Evolutionary conservation across 2,329 filamentous ascomycete genomes (phyloP), one percentile per base, ranked within the genome.

Genomic region (Cytospora mali): DNA sequence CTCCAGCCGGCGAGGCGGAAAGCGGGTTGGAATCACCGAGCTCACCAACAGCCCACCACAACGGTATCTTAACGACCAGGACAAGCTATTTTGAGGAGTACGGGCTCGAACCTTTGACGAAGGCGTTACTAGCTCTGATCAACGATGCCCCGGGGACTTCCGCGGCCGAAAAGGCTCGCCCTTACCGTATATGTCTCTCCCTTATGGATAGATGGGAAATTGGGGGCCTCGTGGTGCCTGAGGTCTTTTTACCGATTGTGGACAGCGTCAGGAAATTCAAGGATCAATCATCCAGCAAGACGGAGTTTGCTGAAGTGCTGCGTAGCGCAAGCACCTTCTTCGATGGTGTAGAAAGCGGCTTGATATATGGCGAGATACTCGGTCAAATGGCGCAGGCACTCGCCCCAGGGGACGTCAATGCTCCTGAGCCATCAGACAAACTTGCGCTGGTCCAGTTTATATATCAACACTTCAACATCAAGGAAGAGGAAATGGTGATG

Each of bases 201-300:
- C 80, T 99, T 58, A 98, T 99, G 95, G 95, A 99, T 76, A 88
- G 93, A 63, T 98, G 93, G 93, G 95, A 99, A 74, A 94, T 99
- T 67, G 95, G 95, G 31, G 92, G 92, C 1, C 81, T 94, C 21
- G 88, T 99, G 53, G 89, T 98, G 1, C 91, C 93, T 0, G 88
- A 92, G 65, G 85, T 98, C 16, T 98, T 99, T 71, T 80, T 97
- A 16, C 91, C 93, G 4, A 88, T 94, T 28, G 85, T 99, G 69
- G 84, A 88, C 71, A 96, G 89, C 69, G 88, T 96, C 42, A 87
- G 89, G 67, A 79, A 81, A 52, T 98, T 93, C 76, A 88, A 93
- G 74, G 77, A 80, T 28, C 80, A 79, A 57, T 86, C 89, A 13
- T 75, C 83, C 0, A 83, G 82, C n/a, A 89, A 89, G 70, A 76